These are phyloP conservation scores for Globisporangium echinulatum DNA, from an alignment of 352 stramenopile species.

Conservation along the genomic window DNA sequence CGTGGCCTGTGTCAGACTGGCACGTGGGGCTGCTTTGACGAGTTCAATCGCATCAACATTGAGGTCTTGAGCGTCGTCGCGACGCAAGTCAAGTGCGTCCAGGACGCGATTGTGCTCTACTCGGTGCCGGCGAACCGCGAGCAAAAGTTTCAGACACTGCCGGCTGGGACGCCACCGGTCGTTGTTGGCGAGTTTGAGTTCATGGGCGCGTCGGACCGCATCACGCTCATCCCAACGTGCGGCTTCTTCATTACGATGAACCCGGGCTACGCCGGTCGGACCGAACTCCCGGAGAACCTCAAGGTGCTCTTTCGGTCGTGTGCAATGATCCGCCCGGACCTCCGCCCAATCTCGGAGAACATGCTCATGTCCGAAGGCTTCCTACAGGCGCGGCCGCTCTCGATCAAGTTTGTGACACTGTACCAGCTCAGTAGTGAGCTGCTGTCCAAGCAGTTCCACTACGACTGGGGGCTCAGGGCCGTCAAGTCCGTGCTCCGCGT, in stretches of 20 bases:
- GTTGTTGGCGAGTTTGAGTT: slow-evolving; percentile 86
- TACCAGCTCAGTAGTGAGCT: slow-evolving; percentile 83
- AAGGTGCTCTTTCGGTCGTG: slow-evolving; percentile 91
- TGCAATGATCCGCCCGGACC: slow-evolving; percentile 93
- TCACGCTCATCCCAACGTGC: slow-evolving; percentile 82
- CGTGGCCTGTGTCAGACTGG: slow-evolving; percentile 77
- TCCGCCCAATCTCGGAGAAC: slow-evolving; percentile 88
- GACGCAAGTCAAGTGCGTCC: slow-evolving; percentile 82
- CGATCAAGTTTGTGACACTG: slow-evolving; percentile 91
- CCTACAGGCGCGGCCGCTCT: slow-evolving; percentile 79
- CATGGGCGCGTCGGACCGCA: slow-evolving; percentile 80
- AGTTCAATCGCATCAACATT: slow-evolving; percentile 88
- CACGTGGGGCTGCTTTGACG: slow-evolving; percentile 86
- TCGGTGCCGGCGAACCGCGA: slow-evolving; percentile 93
- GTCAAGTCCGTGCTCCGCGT: slow-evolving; percentile 87
- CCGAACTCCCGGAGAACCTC: slow-evolving; percentile 85
- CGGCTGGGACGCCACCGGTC: slow-evolving; percentile 90
- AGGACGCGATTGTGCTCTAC: slow-evolving; percentile 80
- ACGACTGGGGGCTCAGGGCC: slow-evolving; percentile 85
- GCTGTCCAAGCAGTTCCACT: slow-evolving; percentile 90
- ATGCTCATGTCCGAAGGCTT: slow-evolving; percentile 90
- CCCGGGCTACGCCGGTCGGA: slow-evolving; percentile 87
- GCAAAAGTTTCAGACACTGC: slow-evolving; percentile 90
- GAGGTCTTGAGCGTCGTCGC: slow-evolving; percentile 84
- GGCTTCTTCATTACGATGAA: slow-evolving; percentile 97